Percentiles rank a stretch among this genome's conserved stretches.
phyloP scores from a whole-genome alignment of 148 eudicot genomes.

The Rhododendron ovatum region DNA sequence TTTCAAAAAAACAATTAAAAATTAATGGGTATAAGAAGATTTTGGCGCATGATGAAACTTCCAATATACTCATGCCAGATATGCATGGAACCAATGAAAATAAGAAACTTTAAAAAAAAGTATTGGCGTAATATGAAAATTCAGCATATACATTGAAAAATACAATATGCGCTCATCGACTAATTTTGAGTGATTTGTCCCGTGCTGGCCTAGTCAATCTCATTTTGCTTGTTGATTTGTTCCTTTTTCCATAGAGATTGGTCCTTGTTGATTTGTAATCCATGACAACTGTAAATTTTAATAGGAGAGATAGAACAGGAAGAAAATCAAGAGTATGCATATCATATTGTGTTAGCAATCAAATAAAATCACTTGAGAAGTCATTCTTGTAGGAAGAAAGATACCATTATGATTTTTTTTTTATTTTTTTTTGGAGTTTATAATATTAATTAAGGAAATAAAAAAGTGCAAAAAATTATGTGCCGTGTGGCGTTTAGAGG shows the following conservation, averaged over 20 bases:
- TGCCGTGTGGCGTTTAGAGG: not conserved
- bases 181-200: not conserved
- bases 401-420: not conserved
- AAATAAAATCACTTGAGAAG: not conserved
- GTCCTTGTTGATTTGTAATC: not conserved
- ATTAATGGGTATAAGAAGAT: too few species aligned
- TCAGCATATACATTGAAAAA: not conserved
- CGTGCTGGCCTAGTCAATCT: not conserved
- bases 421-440: too few species aligned
- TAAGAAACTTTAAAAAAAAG: too few species aligned
- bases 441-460: too few species aligned
- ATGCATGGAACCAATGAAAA: too few species aligned
- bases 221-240: not conserved
- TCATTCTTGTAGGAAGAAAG: too few species aligned
- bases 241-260: not conserved
- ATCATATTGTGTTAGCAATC: not conserved
- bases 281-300: not conserved
- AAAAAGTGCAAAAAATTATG: too few species aligned
- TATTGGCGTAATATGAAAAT: too few species aligned
- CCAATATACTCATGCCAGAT: too few species aligned
- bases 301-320: not conserved
- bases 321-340: not conserved
- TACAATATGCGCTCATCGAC: not conserved
- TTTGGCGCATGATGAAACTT: too few species aligned
- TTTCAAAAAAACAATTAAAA: too few species aligned